Evolutionary conservation across 192 early-diverging fungal genomes (phyloP).

Genomic region (Phycomyces nitens): DNA sequence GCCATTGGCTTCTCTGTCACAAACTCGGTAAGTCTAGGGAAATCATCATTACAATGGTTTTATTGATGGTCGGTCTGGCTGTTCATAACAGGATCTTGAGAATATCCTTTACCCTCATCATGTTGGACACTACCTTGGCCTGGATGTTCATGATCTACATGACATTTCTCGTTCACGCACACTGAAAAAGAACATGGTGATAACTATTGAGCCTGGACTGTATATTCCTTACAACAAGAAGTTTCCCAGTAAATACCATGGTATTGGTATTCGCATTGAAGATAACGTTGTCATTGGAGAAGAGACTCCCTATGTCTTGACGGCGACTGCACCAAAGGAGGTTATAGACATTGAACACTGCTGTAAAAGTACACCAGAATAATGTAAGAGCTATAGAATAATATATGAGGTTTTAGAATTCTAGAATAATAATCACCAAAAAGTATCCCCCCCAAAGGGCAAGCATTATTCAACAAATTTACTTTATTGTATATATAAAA

Average conservation of each 20-base stretch:
- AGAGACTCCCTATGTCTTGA: slow-evolving; percentile 66
- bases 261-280: slow-evolving; percentile 93
- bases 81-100: slow-evolving; percentile 63
- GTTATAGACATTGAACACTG: slow-evolving; percentile 75
- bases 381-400: too few relatives aligned
- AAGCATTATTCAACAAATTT: too few relatives aligned
- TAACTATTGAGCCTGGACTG: slow-evolving; percentile 94
- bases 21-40: slow-evolving; percentile 40
- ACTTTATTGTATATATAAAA: too few relatives aligned
- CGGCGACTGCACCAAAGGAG: slow-evolving; percentile 76
- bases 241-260: slow-evolving; percentile 80
- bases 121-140: slow-evolving; percentile 89
- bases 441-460: too few relatives aligned
- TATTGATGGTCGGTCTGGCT: too few relatives aligned
- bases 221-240: slow-evolving; percentile 77
- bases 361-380: slow-evolving; percentile 15
- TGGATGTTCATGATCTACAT: slow-evolving; percentile 92
- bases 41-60: too few relatives aligned
- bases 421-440: too few relatives aligned
- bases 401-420: too few relatives aligned
- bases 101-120: slow-evolving; percentile 87
- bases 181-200: slow-evolving; percentile 79
- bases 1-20: slow-evolving; percentile 64
- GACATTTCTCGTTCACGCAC: slow-evolving; percentile 66
- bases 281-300: slow-evolving; percentile 88